These are phyloP conservation scores for Hypoxylon rubiginosum DNA, from an alignment of 2,329 filamentous ascomycete genomes.

Conservation along the genomic window DNA sequence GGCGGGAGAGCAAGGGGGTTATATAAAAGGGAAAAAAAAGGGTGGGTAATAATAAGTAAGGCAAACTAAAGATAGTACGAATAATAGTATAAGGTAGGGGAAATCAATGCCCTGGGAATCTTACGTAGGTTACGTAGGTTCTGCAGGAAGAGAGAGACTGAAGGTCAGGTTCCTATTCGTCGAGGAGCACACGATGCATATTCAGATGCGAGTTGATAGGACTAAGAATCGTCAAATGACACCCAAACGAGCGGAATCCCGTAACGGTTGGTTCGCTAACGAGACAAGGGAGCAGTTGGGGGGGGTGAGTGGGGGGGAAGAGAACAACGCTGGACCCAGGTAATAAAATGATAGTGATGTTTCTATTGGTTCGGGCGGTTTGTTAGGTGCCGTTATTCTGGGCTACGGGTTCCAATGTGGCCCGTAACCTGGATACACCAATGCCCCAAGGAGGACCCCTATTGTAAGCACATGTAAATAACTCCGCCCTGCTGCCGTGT, in stretches of 20 bases:
- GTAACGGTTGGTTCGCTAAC: constrained; percentile 24
- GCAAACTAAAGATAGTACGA: constrained; percentile 16
- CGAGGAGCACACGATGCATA: constrained; percentile 10
- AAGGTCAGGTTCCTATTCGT: constrained; percentile 31
- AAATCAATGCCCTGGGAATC: background rate
- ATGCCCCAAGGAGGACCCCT: background rate
- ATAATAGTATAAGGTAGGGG: background rate
- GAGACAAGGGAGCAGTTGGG: background rate
- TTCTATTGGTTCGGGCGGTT: constrained; percentile 14
- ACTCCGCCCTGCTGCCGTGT: background rate
- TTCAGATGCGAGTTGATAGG: constrained; percentile 10
- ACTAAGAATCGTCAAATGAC: constrained; percentile 29
- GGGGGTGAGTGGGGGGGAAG: background rate
- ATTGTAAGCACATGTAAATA: background rate
- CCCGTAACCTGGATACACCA: background rate
- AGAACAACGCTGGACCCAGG: background rate
- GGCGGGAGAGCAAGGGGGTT: constrained; percentile 17
- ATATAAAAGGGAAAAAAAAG: constrained; percentile 6
- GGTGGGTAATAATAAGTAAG: background rate
- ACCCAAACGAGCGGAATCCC: constrained; percentile 21
- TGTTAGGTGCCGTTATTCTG: constrained; percentile 22
- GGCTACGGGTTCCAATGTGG: background rate
- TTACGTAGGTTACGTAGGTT: background rate
- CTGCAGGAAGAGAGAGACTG: constrained; percentile 29
- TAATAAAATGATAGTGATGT: background rate